phyloP scores from a whole-genome alignment of 2,329 filamentous ascomycete genomes.

The Arthrobotrys iridis region DNA sequence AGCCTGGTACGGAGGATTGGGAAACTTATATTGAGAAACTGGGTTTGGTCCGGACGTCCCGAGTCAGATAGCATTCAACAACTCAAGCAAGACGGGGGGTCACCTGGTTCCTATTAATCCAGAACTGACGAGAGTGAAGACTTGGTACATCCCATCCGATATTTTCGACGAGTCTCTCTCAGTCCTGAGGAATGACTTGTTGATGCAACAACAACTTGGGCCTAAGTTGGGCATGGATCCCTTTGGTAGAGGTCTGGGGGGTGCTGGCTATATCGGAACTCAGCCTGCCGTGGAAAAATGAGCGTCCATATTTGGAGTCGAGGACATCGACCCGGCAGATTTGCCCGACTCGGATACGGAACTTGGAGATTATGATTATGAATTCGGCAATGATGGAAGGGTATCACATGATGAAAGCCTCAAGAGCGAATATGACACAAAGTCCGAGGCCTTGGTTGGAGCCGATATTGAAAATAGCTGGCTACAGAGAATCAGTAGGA shows the following conservation, averaged over 20 bases:
- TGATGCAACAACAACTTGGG: constrained; percentile 7
- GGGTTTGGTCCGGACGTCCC: constrained; percentile 7
- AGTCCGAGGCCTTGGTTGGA: not conserved
- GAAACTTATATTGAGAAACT: constrained; percentile 11
- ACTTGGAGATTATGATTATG: not conserved
- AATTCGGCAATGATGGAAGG: too few species aligned
- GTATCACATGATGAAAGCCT: not conserved
- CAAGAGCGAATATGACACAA: not conserved
- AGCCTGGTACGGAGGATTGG: constrained; percentile 9
- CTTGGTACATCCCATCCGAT: not conserved
- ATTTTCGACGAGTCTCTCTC: constrained; percentile 9
- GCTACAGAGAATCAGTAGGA: not conserved
- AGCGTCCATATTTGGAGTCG: not conserved
- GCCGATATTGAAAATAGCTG: not conserved
- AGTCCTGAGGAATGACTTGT: not conserved
- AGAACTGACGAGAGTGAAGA: not conserved
- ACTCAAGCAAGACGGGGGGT: not conserved
- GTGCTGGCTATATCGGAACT: not conserved
- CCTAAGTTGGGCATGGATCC: not conserved
- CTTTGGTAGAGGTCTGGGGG: not conserved
- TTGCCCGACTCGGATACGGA: not conserved
- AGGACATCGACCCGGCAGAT: not conserved
- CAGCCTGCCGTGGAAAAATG: not conserved
- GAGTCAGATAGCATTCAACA: constrained; percentile 21
- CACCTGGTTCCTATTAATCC: not conserved